Base-by-base conservation (phyloP, 2,329 filamentous ascomycete species). In the Cadophora gregata region DNA sequence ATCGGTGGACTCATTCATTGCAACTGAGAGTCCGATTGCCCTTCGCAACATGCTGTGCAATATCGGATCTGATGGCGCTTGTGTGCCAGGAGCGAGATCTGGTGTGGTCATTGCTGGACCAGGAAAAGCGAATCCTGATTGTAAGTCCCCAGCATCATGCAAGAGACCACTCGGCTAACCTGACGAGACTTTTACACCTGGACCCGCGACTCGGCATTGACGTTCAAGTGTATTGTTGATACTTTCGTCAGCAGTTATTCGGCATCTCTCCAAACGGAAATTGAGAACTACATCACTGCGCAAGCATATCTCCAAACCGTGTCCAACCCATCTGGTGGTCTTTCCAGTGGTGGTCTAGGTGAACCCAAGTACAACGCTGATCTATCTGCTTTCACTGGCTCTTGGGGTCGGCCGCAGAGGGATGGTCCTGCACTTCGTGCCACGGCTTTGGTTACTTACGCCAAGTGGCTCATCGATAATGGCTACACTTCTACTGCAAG, bases 381-480 rank as follows among this genome's bases (percentile, higher is more conserved):
- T 70, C 79, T 85, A 66, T 85, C 81, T 10, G 82, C 86, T 8
- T 93, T 87, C 76, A 91, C 86, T 2, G 89, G 76, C 14, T 62
- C 80, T 6, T 95, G 92, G 92, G 92, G 91, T 31, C 87, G 92
- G 24, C 92, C 92, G 14, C 92, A 96, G 78, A 84, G 90, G 50
- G 92, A 96, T 78, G 92, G 92, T 0, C 92, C 93, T 27, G 87
- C 92, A 25, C 84, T 96, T 47, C 85, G 93, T 60, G 92, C 91
- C 1, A 92, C 88, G 55, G 87, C 92, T 2, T 78, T 96, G 74
- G 89, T 91, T 63, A 83, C 83, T 0, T 96, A 94, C 75, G 86
- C 89, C 7, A 88, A 89, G 74, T 93, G 90, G 86, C 81, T 95
- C 31, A 80, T 93, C 59, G 80, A 80, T 51, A 90, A 92, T 68